phyloP scores from a whole-genome alignment of 2,329 filamentous ascomycete species.

The Cladosporium oxysporum region DNA sequence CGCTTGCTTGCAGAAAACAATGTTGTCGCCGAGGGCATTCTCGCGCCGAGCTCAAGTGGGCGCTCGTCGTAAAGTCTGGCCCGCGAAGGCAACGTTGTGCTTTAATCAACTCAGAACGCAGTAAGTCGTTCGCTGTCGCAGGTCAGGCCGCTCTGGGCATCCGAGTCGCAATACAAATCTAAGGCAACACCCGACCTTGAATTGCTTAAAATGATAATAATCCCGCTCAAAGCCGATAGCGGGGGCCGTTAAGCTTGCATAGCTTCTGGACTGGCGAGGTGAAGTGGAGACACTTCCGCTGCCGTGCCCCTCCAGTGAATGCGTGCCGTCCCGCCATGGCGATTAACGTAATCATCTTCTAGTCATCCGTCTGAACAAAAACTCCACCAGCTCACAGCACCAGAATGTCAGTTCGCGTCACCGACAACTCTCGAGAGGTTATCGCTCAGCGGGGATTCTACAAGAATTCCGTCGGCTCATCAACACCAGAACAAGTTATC shows the following conservation, averaged over 20 bases:
- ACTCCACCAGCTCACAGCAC: background rate
- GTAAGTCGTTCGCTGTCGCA: background rate
- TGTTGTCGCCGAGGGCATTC: no score
- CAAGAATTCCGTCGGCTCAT: background rate
- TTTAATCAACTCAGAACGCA: slow-evolving; percentile 2
- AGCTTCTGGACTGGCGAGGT: background rate
- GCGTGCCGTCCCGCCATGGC: background rate
- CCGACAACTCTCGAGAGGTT: background rate
- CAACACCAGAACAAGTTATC: background rate
- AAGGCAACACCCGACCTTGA: no score
- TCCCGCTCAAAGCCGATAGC: no score
- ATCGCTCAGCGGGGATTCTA: background rate
- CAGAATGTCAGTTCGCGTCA: background rate
- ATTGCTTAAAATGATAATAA: no score
- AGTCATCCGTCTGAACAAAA: background rate
- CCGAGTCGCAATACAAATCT: no score
- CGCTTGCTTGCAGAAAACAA: no score
- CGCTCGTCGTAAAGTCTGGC: no score
- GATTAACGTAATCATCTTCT: background rate
- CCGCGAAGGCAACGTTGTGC: no score
- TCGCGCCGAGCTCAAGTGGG: no score
- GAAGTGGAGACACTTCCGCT: background rate
- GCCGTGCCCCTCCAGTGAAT: background rate
- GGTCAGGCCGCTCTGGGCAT: no score
- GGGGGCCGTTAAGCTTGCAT: slow-evolving; percentile 1